Conservation (phyloP, 371 early-diverging fungal genomes). For the Mucor sp. region DNA sequence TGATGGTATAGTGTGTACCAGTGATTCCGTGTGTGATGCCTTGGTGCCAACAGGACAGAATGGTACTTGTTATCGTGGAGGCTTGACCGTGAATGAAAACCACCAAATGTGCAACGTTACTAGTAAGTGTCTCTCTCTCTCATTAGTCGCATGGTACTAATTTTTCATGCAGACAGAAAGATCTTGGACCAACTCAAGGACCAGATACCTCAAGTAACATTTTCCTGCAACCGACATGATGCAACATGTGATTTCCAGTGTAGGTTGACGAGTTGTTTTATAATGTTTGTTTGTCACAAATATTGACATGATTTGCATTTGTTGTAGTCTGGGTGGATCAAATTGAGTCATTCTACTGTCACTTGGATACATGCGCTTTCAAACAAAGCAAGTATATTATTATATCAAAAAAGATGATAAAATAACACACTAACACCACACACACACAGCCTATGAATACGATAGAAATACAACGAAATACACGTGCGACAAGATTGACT, state of each 20-base stretch:
- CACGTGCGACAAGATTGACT: constrained; percentile 67
- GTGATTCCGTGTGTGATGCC: constrained; percentile 74
- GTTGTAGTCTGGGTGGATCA: constrained; percentile 76
- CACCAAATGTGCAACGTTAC: constrained; percentile 89
- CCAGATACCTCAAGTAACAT: constrained; percentile 71
- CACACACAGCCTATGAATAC: constrained; percentile 26
- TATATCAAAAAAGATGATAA: neutral
- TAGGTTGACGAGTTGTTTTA: constrained; percentile 26
- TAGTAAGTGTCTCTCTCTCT: constrained; percentile 75
- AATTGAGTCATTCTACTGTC: constrained; percentile 79
- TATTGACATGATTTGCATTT: neutral
- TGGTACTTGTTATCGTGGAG: constrained; percentile 85
- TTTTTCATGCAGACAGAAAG: constrained; percentile 50
- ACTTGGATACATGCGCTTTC: constrained; percentile 66
- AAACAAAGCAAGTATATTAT: constrained; percentile 10
- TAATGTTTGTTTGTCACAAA: neutral
- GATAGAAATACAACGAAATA: constrained; percentile 57
- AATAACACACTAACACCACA: neutral
- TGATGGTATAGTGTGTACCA: constrained; percentile 66
- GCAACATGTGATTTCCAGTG: constrained; percentile 71
- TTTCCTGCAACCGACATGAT: constrained; percentile 59
- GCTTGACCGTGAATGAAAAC: constrained; percentile 76
- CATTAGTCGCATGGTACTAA: no score
- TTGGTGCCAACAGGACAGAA: constrained; percentile 75
- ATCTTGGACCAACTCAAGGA: constrained; percentile 64